Conservation (phyloP, 352 stramenopile genomes). For the Phytophthora tentaculata region DNA sequence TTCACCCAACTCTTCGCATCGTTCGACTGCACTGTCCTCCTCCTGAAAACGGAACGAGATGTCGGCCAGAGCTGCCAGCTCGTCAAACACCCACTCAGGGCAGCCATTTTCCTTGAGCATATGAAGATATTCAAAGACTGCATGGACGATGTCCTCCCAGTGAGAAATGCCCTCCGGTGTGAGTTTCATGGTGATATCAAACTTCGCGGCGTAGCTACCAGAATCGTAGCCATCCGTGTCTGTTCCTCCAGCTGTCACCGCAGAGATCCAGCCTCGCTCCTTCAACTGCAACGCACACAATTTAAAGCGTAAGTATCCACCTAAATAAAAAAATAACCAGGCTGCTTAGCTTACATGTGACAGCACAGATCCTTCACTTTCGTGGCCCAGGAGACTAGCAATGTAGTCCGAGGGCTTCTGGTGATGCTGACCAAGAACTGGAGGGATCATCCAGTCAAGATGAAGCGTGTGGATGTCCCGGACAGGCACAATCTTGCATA, state of each 20-base stretch:
- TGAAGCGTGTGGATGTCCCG: constrained; percentile 82
- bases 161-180: constrained; percentile 65
- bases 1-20: constrained; percentile 72
- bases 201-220: constrained; percentile 68
- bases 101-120: constrained; percentile 61
- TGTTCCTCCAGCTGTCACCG: constrained; percentile 72
- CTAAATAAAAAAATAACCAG: constrained; percentile 2
- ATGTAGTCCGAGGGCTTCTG: constrained; percentile 86
- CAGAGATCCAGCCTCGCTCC: constrained; percentile 74
- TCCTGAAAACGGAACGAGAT: constrained; percentile 84
- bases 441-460: constrained; percentile 81
- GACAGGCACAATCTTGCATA: constrained; percentile 78
- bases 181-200: constrained; percentile 80
- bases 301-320: constrained; percentile 14
- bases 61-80: constrained; percentile 65
- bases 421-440: constrained; percentile 68
- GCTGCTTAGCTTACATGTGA: constrained; percentile 56
- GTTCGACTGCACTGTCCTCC: constrained; percentile 69
- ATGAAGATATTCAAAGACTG: constrained; percentile 72
- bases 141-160: constrained; percentile 65
- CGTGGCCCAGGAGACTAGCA: constrained; percentile 79
- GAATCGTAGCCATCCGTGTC: constrained; percentile 79
- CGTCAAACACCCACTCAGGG: constrained; percentile 78
- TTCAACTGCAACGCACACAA: constrained; percentile 59
- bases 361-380: constrained; percentile 84